A percentile compares a stretch with the other conserved stretches of the same genome.
phyloP scores from a whole-genome alignment of 805 yeast genomes.

The Pichia exigua region DNA sequence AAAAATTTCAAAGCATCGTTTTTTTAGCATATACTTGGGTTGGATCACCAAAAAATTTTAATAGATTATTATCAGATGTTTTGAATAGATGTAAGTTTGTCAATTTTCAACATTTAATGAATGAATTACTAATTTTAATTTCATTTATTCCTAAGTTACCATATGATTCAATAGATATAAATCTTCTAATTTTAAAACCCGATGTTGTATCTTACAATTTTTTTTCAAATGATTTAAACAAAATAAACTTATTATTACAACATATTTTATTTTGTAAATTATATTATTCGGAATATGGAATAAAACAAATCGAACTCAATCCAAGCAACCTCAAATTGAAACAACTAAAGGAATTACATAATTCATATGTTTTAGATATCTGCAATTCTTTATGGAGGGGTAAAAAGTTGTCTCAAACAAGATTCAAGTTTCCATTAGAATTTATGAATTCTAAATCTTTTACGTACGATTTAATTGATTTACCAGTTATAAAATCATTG shows the following conservation, averaged over 20 bases:
- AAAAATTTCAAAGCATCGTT: neutral
- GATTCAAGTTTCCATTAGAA: neutral
- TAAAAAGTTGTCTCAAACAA: slow-evolving; percentile 25
- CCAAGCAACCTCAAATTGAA: slow-evolving; percentile 10
- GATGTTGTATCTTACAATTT: slow-evolving; percentile 31
- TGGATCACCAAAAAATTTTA: neutral
- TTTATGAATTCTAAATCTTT: neutral
- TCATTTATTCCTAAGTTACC: slow-evolving; percentile 17
- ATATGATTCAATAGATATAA: slow-evolving; percentile 13
- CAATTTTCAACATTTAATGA: neutral
- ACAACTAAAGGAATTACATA: slow-evolving; percentile 31
- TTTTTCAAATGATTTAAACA: slow-evolving; percentile 36
- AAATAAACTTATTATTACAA: slow-evolving; percentile 30
- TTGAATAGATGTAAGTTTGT: neutral
- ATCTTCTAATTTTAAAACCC: slow-evolving; percentile 33
- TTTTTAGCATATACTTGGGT: slow-evolving; percentile 1
- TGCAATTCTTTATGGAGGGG: slow-evolving; percentile 53
- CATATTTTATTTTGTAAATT: slow-evolving; percentile 37
- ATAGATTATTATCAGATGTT: neutral
- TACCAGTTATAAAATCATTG: neutral
- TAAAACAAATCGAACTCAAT: slow-evolving; percentile 5
- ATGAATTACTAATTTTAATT: neutral
- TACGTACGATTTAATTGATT: neutral
- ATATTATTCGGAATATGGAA: slow-evolving; percentile 24
- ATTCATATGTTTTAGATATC: slow-evolving; percentile 46